Evolutionary conservation across 495 filamentous ascomycete genomes (phyloP), one percentile per base, ranked within the genome.

Genomic region (Podospora comata): DNA sequence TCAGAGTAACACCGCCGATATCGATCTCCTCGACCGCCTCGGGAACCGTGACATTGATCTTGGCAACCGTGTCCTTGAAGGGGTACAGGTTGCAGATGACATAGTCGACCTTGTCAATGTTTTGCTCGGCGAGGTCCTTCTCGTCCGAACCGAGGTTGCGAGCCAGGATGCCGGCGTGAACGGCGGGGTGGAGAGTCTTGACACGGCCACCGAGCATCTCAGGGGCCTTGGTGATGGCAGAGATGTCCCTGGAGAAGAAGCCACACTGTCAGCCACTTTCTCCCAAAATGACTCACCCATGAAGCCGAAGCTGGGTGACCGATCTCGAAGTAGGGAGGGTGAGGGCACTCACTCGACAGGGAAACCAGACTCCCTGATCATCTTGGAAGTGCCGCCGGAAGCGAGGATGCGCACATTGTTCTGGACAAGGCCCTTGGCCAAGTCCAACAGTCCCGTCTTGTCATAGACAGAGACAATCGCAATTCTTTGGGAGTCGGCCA

Each of bases 21-120:
- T 99, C 95, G 68, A 99, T 93, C 83, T 98, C 95, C 81, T 99
- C 95, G 23, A 99, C 94, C 60, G 95, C 95, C 80, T 99, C 95
- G 26, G 90, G 86, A 69, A 99, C 90, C 62, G 94, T 97, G 71
- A 98, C 96, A 75, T 97, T 96, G 83, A 95, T 88, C 84, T 97
- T 96, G 67, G 93, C 90, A 67, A 98, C 87, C 60, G 96, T 97
- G 75, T 97, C 93, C 84, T 97, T 96, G 87, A 99, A 98, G 15
- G 94, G 94, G 79, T 97, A 98, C 27, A 99, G 85, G 82, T 99
- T 99, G 90, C 95, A 98, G 74, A 98, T 90, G 68, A 98, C 94
- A 75, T 90, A 99, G 86, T 98, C 94, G 59, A 99, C 92, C 84
- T 97, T 98, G 81, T 90, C 84, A 75, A 99, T 99, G 81, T 93